Evolutionary conservation across 495 filamentous ascomycete genomes (phyloP).

Genomic region (Trichoderma gamsii): DNA sequence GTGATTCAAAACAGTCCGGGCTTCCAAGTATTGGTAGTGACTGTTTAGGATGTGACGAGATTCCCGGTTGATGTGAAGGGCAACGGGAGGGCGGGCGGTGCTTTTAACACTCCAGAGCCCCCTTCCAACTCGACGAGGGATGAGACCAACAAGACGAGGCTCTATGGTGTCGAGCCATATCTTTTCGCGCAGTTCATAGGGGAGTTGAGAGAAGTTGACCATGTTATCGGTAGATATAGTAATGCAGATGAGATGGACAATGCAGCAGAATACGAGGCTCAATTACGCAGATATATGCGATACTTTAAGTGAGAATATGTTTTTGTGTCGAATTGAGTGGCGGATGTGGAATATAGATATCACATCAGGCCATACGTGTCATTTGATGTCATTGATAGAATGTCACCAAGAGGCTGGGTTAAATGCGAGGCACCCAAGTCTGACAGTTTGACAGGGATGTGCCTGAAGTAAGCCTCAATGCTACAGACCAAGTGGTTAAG

Average conservation of each 20-base stretch:
- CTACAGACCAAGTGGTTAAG: not conserved
- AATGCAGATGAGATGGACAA: no score
- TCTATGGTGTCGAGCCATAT: slow-evolving; percentile 9
- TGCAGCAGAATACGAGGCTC: not conserved
- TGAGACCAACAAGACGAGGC: not conserved
- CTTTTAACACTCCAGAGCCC: not conserved
- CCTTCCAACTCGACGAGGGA: not conserved
- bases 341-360: no score
- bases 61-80: not conserved
- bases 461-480: not conserved
- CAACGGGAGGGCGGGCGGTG: not conserved
- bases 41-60: not conserved
- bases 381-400: no score
- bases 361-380: not conserved
- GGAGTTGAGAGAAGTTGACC: not conserved
- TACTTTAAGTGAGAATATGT: no score
- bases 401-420: not conserved
- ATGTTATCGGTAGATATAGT: not conserved
- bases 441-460: slow-evolving; percentile 4
- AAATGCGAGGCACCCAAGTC: not conserved
- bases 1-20: not conserved
- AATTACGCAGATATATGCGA: no score
- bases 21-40: not conserved
- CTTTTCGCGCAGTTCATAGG: slow-evolving; percentile 7
- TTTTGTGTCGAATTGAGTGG: no score